Percentiles rank a stretch among this genome's conserved stretches.
phyloP scores from a whole-genome alignment of 805 yeast species.

The Spathaspora passalidarum region DNA sequence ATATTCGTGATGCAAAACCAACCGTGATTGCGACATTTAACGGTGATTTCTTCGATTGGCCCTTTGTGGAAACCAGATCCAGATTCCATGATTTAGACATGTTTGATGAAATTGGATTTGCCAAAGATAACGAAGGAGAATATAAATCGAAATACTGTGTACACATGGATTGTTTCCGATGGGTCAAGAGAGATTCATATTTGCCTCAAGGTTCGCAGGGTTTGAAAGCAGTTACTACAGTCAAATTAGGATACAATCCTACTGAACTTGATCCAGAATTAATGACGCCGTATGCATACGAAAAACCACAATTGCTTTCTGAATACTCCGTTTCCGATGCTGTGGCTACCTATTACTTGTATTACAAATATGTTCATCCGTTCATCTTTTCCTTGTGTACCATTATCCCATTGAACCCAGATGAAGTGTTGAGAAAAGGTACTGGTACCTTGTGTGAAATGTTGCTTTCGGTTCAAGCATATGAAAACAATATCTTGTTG shows the following conservation, averaged over 20 bases:
- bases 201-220: constrained; percentile 99
- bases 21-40: constrained; percentile 97
- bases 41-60: constrained; percentile 99
- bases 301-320: constrained; percentile 85
- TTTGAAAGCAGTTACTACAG: constrained; percentile 94
- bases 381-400: constrained; percentile 94
- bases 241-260: constrained; percentile 93
- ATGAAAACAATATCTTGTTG: constrained; percentile 65
- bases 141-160: constrained; percentile 89
- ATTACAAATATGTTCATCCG: constrained; percentile 96
- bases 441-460: constrained; percentile 98
- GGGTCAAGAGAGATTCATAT: constrained; percentile 98
- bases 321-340: constrained; percentile 99
- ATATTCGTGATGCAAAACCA: constrained; percentile 81
- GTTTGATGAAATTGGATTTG: constrained; percentile 93
- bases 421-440: constrained; percentile 93
- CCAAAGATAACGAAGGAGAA: constrained; percentile 83
- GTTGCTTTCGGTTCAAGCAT: constrained; percentile 96
- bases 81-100: constrained; percentile 79
- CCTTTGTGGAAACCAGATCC: constrained; percentile 90
- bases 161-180: constrained; percentile 95
- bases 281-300: constrained; percentile 97
- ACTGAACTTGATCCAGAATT: constrained; percentile 95
- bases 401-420: constrained; percentile 94
- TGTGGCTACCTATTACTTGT: constrained; percentile 94